Evolutionary conservation across 2,329 filamentous ascomycete genomes (phyloP), one percentile per base, ranked within the genome.

Genomic region (Pestalotiopsis sp.): DNA sequence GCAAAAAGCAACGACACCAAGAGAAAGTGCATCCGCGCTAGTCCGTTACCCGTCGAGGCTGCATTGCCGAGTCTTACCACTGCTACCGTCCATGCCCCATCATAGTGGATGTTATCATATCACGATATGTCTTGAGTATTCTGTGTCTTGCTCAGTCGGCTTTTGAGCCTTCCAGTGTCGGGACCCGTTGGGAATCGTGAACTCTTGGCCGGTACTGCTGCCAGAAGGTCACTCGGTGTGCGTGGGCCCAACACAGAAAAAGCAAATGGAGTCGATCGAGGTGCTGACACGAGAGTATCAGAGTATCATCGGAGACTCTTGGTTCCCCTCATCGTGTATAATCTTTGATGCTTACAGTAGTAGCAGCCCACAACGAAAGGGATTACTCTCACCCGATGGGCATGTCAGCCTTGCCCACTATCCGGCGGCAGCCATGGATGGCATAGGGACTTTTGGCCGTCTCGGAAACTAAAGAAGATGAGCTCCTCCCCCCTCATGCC

Each of bases 11-110:
- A 64, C 17, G n/a, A 64, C 41, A 49, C 13, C 41, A 49, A 49
- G n/a, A 41, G 45, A n/a, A 64, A 52, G 61, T 64, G 41, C 59
- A 38, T 64, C n/a, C 39, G 49, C 61, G 61, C 61, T 64, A 64
- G 39, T 64, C 61, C 61, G 61, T 52, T 45, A 64, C 38, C 39
- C 61, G 39, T 64, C 17, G 61, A 45, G 36, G 36, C 61, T 64
- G 61, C 61, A 64, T 64, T 13, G 20, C 39, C 38, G 41, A 52
- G 38, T 25, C 39, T 49, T 14, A 20, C 31, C 38, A 45, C 38
- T 52, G 39, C 61, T 64, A 23, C 61, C 23, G 38, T 52, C 17
- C 13, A 20, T 62, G 20, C 49, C 27, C 61, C 61, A 64, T 64
- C 17, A 62, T 41, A 36, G 31, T 36, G 31, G 31, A 36, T 36